Evolutionary conservation across 768 basidiomycete species (phyloP), one percentile per base, ranked within the genome.

Genomic region (Sporobolomyces roseus): DNA sequence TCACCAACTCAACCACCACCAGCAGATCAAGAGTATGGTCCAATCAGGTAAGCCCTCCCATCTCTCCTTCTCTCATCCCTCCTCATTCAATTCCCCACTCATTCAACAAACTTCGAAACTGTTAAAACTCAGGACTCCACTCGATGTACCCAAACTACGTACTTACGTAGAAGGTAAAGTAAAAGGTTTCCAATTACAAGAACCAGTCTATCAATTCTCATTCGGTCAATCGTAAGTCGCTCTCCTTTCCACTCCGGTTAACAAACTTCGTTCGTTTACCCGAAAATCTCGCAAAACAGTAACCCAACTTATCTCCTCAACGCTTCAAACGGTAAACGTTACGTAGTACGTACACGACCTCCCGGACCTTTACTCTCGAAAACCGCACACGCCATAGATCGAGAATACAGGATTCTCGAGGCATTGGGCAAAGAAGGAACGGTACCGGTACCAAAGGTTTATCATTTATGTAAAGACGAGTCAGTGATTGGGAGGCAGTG

Each of bases 231-330:
- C 68, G 70, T 74, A 38, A 91, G 78, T 75, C 82, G 65, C 56
- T 49, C 21, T 17, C 29, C 21, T 23, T 13, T 36, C 29, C 30
- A 36, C 13, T 35, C 16, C n/a, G 35, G 19, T 21, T 41, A 30
- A 7, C 6, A 13, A 13, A 17, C 10, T 41, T 41, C 45, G 10
- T 8, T 54, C 51, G 16, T 23, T 48, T 60, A 60, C 48, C 58
- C 43, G 35, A 43, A 17, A 41, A 9, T 41, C 78, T 93, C 90
- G 92, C 91, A 32, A 2, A 30, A 19, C 61, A 75, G 74, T 12
- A 99, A 99, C 76, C 94, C 94, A 0, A 98, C 94, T 0, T 99
- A 97, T 78, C 89, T 98, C 80, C 79, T 99, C 55, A 89, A 85
- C 8, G 90, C 91, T 79, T 82, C 84, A 23, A 83, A 80, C 88